Percentiles rank a stretch among this genome's conserved stretches.
These are phyloP conservation scores for Cyclotella baltica DNA, from an alignment of 108 stramenopile genomes.

Conservation along the genomic window DNA sequence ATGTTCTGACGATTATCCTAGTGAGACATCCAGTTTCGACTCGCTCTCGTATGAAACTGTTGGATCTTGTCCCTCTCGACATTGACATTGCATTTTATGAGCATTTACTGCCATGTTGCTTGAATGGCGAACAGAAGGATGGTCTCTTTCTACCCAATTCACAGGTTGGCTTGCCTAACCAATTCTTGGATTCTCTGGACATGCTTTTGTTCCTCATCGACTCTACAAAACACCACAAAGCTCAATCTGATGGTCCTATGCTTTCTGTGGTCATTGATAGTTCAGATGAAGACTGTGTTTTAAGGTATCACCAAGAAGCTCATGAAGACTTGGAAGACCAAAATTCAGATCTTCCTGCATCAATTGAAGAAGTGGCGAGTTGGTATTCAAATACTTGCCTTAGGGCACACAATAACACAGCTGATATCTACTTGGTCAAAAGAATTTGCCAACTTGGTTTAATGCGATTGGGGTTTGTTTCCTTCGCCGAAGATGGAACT, in stretches of 20 bases:
- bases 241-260: conserved; percentile 8
- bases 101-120: conserved; percentile 63
- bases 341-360: background rate
- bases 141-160: conserved; percentile 16
- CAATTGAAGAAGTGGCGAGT: conserved; percentile 32
- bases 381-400: conserved; percentile 62
- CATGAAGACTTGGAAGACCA: background rate
- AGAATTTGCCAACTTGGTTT: conserved; percentile 35
- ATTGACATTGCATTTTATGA: conserved; percentile 54
- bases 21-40: conserved; percentile 59
- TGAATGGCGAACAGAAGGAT: conserved; percentile 1
- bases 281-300: conserved; percentile 26
- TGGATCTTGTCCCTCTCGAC: conserved; percentile 58
- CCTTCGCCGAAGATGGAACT: conserved; percentile 17
- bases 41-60: conserved; percentile 39
- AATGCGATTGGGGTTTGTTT: conserved; percentile 31
- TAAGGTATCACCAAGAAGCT: conserved; percentile 7
- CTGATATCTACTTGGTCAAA: conserved; percentile 19
- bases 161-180: background rate
- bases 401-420: conserved; percentile 29
- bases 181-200: conserved; percentile 34
- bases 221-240: conserved; percentile 7
- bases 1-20: conserved; percentile 58
- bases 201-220: conserved; percentile 45
- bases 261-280: conserved; percentile 37